Percentiles rank a stretch among this genome's conserved stretches.
These are phyloP conservation scores for Ophiostoma ips DNA, from an alignment of 2,329 filamentous ascomycete species.

Conservation along the genomic window DNA sequence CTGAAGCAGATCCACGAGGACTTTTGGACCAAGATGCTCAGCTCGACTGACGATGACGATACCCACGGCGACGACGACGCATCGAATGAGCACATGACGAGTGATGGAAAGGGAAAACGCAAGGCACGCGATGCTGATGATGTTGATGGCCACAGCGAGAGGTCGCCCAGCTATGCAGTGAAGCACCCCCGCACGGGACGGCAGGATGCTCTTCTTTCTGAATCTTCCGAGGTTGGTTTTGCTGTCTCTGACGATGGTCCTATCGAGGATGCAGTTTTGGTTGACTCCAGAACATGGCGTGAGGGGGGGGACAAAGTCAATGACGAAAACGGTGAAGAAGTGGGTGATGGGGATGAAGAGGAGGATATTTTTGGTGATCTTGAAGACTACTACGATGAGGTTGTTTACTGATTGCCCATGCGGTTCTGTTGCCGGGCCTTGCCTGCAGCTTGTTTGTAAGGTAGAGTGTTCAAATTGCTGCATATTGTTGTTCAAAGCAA, in stretches of 20 bases:
- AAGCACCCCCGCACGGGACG: background rate
- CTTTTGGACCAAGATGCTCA: slow-evolving; percentile 57
- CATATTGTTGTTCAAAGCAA: background rate
- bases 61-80: background rate
- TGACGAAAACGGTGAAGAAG: background rate
- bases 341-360: background rate
- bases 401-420: background rate
- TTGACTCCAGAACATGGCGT: background rate
- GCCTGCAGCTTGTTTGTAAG: no score
- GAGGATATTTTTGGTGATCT: background rate
- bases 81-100: background rate
- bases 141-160: background rate
- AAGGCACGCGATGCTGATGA: background rate
- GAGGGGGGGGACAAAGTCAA: background rate
- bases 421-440: no score
- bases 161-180: background rate
- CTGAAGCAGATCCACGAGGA: slow-evolving; percentile 56
- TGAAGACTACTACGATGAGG: background rate
- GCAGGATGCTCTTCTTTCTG: no score
- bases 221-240: background rate
- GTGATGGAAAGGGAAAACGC: background rate
- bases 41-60: background rate
- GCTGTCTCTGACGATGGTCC: background rate
- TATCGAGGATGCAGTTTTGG: background rate
- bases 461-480: no score